Base-by-base conservation (phyloP, 306 rosid species). In the Argentina anserina region DNA sequence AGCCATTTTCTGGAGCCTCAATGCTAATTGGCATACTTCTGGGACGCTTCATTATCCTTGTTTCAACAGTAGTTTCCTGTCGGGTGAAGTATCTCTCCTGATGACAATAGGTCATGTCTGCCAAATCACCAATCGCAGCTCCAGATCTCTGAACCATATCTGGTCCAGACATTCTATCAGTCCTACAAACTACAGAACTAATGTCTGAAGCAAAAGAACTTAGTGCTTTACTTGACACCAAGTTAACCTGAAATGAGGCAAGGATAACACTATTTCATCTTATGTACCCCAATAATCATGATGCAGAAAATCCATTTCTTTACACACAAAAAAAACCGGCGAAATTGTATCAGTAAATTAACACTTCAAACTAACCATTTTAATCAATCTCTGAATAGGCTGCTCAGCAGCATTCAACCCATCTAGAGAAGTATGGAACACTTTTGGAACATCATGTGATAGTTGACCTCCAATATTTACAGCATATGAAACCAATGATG, bases 81-180 rank as follows among this genome's bases (percentile, higher is more conserved):
- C 84, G 75, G 64, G 81, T 64, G 42, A 79, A 79, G 75, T 86
- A 85, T 81, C 89, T 89, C 67, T 88, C 89, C 76, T 86, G 96
- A 58, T 87, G 92, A 78, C 86, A 93, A 69, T 82, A 82, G n/a
- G 90, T 89, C 90, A 87, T 78, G 84, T 87, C 92, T 78, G 72
- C 94, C 86, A 91, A 79, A 75, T 89, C 97, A 63, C 91, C 90
- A 76, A 89, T 83, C 20, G 91, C 88, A 73, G 91, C 96, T 86
- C 90, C 84, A 56, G 97, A 89, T 81, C 97, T 88, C 81, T 78
- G 84, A 25, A 88, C 90, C 4, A 91, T 90, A 36, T 88, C 89
- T 40, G 96, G 85, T 81, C 89, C 97, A 67, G 90, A 89, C 80
- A 91, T 89, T 74, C 87, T 88, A 85, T 93, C 98, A 80, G 74